Base-by-base conservation (phyloP, 257 asterid species). In the Scutellaria minor region DNA sequence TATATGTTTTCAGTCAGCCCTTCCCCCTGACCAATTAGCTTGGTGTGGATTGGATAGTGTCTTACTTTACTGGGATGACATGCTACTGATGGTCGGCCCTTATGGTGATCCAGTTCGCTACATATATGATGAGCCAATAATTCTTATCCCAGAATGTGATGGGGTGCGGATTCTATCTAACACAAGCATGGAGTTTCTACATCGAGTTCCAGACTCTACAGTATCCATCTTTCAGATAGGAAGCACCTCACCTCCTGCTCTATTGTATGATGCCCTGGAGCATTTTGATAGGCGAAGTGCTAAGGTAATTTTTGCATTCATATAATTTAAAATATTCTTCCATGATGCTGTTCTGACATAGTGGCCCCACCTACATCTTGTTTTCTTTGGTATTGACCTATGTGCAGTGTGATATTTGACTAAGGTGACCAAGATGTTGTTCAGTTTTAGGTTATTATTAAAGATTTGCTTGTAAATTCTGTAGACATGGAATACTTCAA, bases 31-130 rank as follows among this genome's bases (percentile, higher is more conserved):
- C 72, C 99, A 95, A 81, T 81, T 95, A 76, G 95, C 94, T 77
- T 95, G 99, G 98, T 92, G 98, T 66, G 98, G 99, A 73, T 79
- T 88, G 96, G 98, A 95, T 75, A 90, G 96, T 71, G 90, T 95
- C 64, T 82, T 95, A 75, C 93, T 90, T 45, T 88, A 89, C 80
- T 92, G 96, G 98, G 98, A 95, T 78, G 99, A 95, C 82, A 88
- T 88, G 90, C 84, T 95, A 76, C 66, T 95, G 70, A 95, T 95
- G 99, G 97, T 92, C 70, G 97, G 97, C 68, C 99, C 99, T 54
- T 83, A 75, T 79, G 98, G 88, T 3, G 97, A 95, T 57, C 97
- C 96, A 15, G 92, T 95, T 35, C 89, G 91, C 39, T 95, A 92
- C 86, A 79, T 95, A 68, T 95, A 88, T 79, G 98, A 92, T 73